phyloP scores from a whole-genome alignment of 2,329 filamentous ascomycete genomes.

The Colletotrichum sp. region DNA sequence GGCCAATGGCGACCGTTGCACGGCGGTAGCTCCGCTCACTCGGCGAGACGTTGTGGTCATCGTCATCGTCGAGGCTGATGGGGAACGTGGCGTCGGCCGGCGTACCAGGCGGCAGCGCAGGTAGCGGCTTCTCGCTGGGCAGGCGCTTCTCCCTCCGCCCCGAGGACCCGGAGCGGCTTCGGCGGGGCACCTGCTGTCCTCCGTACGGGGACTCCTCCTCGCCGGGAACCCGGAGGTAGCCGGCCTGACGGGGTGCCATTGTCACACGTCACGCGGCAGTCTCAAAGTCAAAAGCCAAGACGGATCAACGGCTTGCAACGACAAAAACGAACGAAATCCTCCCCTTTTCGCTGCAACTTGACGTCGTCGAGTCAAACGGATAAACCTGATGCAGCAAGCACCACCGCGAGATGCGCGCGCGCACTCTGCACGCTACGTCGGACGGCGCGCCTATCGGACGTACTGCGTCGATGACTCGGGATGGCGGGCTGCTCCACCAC shows the following conservation, averaged over 20 bases:
- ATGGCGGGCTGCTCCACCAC: neutral
- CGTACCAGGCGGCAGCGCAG: slow-evolving; percentile 15
- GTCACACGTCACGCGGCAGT: neutral
- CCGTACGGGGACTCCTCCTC: neutral
- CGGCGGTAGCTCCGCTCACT: neutral
- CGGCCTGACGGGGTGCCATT: slow-evolving; percentile 13
- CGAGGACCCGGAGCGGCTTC: slow-evolving; percentile 11
- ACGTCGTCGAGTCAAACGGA: neutral
- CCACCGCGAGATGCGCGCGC: neutral
- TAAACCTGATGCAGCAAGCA: neutral
- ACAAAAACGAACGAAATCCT: neutral
- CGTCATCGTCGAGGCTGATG: neutral
- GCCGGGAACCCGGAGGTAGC: slow-evolving; percentile 17
- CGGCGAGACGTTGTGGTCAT: neutral
- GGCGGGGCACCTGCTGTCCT: neutral
- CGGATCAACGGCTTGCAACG: neutral
- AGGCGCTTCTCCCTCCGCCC: slow-evolving; percentile 20
- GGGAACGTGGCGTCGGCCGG: neutral
- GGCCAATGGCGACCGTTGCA: neutral
- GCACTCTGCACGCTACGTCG: neutral
- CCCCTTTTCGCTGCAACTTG: neutral
- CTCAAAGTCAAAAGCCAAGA: neutral
- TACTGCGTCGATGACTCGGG: neutral
- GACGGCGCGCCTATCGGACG: neutral
- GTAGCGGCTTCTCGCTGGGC: slow-evolving; percentile 22